Evolutionary conservation across 768 basidiomycete species (phyloP), one percentile per base, ranked within the genome.

Genomic region (Punctularia strigosozonata): DNA sequence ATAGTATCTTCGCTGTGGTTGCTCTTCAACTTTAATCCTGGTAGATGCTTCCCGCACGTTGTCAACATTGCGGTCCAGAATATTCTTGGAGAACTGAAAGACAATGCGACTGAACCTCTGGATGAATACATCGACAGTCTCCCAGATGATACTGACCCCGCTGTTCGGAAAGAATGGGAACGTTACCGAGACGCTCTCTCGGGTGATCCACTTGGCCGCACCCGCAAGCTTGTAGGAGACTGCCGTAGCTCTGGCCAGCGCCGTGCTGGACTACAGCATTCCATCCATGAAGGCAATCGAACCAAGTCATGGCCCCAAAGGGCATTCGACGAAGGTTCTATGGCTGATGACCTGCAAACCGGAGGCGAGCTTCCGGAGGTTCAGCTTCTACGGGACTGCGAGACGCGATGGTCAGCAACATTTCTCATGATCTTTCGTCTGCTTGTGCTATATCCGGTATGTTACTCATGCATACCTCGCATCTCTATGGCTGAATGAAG

Each of bases 381-480:
- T 2, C 42, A 51, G 37, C 53, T 61, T 2, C 47, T 62, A 8
- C 46, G 47, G 4, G 62, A 63, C 49, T 45, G 49, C 18, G 58
- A 62, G 15, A 60, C 52, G 0, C 43, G 54, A 21, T 64, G 61
- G 62, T 62, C 59, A 10, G 60, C 59, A 14, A 58, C 50, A 7
- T 56, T 47, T 43, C 42, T 56, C 1, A 62, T 64, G 62, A 53
- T 60, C 44, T 57, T 56, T 12, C 47, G 55, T 10, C 34, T 59
- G 14, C 44, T 63, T 21, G 47, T 51, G 15, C 46, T 63, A 4
- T 53, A 58, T 44, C 55, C 46, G 20, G 62, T 62, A 37, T 38
- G 54, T 35, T n/a, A 31, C 12, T 41, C 26, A 30, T 31, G 18
- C 28, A 10, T 17, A 19, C 22, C 20, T 44, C 3, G 13, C 10